Evolutionary conservation across 768 basidiomycete species (phyloP).

Genomic region (Tylopilus intermedius): DNA sequence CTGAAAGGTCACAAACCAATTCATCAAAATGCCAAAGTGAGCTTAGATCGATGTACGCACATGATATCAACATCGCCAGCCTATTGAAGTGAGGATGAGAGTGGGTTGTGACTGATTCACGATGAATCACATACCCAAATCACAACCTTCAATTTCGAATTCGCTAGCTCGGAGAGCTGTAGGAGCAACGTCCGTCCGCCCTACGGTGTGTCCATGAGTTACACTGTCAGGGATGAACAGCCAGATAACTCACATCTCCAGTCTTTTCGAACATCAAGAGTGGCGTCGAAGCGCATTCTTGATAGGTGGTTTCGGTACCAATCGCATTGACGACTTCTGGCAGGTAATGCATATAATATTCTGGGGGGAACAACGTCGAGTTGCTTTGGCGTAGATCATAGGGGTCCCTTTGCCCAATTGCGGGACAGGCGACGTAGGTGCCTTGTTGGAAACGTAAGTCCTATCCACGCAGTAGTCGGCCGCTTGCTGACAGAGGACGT

Average conservation of each 20-base stretch:
- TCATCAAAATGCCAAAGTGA: not conserved
- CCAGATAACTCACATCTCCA: conserved; percentile 46
- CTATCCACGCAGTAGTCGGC: conserved; percentile 52
- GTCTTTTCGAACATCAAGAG: conserved; percentile 39
- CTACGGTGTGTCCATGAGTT: conserved; percentile 11
- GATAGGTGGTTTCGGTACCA: conserved; percentile 47
- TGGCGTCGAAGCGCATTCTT: conserved; percentile 37
- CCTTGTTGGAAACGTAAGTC: conserved; percentile 29
- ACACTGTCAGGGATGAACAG: not conserved
- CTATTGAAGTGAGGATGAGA: conserved; percentile 1
- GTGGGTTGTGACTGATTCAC: not conserved
- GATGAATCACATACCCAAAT: conserved; percentile 33
- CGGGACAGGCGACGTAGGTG: conserved; percentile 45
- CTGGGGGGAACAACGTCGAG: conserved; percentile 50
- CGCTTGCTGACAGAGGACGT: conserved; percentile 46
- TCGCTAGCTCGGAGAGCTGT: conserved; percentile 31
- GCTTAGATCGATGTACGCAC: conserved; percentile 14
- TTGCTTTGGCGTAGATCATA: conserved; percentile 57
- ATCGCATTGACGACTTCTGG: conserved; percentile 39
- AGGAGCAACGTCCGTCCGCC: conserved; percentile 36
- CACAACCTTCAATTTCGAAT: conserved; percentile 35
- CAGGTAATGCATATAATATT: conserved; percentile 56
- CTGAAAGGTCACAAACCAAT: conserved; percentile 30
- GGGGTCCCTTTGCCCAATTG: conserved; percentile 48
- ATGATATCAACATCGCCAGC: conserved; percentile 28